A percentile compares a stretch with the other conserved stretches of the same genome.
These are phyloP conservation scores for Gelatoporia subvermispora DNA, from an alignment of 768 basidiomycete genomes.

Conservation along the genomic window DNA sequence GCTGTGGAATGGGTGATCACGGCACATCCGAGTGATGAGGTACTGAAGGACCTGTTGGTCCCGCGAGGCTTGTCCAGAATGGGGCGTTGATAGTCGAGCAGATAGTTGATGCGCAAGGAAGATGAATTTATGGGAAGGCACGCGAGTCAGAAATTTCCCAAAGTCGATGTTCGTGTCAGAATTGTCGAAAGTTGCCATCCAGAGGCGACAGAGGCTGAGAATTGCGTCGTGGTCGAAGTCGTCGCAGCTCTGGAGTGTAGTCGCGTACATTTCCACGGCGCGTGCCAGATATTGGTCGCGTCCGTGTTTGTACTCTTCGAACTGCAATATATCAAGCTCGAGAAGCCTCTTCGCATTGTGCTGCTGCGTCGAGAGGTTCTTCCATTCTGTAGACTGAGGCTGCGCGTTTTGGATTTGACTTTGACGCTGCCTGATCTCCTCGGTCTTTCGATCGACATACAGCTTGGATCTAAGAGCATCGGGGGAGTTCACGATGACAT, in stretches of 20 bases:
- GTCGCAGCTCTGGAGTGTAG: slow-evolving; percentile 65
- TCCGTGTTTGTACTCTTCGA: slow-evolving; percentile 36
- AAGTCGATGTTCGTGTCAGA: slow-evolving; percentile 37
- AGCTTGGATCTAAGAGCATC: slow-evolving; percentile 66
- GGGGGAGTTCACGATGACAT: slow-evolving; percentile 60
- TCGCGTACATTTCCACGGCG: slow-evolving; percentile 84
- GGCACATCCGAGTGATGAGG: slow-evolving; percentile 71
- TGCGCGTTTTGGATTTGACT: slow-evolving; percentile 26
- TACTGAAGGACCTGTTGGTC: slow-evolving; percentile 56
- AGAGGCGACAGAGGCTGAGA: slow-evolving; percentile 83
- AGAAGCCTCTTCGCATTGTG: slow-evolving; percentile 44
- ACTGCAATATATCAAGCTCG: slow-evolving; percentile 46
- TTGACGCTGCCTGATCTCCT: slow-evolving; percentile 58
- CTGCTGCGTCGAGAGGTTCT: slow-evolving; percentile 32
- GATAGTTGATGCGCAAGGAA: slow-evolving; percentile 92
- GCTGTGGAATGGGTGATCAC: slow-evolving; percentile 91
- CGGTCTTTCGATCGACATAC: slow-evolving; percentile 66
- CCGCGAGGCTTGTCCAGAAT: slow-evolving; percentile 21
- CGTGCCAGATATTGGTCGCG: slow-evolving; percentile 61
- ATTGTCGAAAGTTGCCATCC: slow-evolving; percentile 84
- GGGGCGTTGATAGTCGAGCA: slow-evolving; percentile 66
- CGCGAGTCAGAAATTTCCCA: slow-evolving; percentile 42
- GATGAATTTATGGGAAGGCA: slow-evolving; percentile 86
- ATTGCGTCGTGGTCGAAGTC: slow-evolving; percentile 70
- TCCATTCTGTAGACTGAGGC: slow-evolving; percentile 14